Evolutionary conservation across 2,329 filamentous ascomycete genomes (phyloP), one percentile per base, ranked within the genome.

Genomic region (Fusarium cicatricum): DNA sequence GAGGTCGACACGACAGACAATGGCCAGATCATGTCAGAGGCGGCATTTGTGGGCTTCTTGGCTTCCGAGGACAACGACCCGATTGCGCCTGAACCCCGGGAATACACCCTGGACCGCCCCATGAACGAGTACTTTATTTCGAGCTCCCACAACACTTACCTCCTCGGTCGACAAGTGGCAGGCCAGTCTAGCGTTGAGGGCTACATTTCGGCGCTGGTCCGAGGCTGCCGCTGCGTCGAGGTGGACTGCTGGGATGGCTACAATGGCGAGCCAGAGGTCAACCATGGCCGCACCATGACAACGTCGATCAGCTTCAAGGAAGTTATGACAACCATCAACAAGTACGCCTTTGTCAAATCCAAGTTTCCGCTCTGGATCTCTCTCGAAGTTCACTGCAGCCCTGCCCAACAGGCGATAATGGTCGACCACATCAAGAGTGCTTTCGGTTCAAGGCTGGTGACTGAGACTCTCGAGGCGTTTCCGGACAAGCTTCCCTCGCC

Each of bases 51-150:
- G 23, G 85, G 85, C 11, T 96, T 90, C 69, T 78, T 97, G 11
- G 85, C 87, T 12, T 96, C 91, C 0, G 84, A 85, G 38, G 83
- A 87, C 65, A 96, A 96, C 69, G 81, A 85, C 2, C 82, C 90
- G 3, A 82, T 92, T 36, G 77, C 83, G 23, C 82, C 84, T 36
- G 81, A 84, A 57, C 83, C 85, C n/a, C 75, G 83, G 11, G 77
- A 85, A 23, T 85, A 87, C 50, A 79, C 79, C 6, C 85, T 97
- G 49, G 87, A 96, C 70, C 86, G 90, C 19, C 95, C 95, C 0
- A 80, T 98, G 72, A 97, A 96, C 72, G 94, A 98, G 72, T 99
- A 99, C 75, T 97, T 92, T 79, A 95, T 99, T 64, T 98, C 94
- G 1, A 97, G 93, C 78, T 98, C 95, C 2, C 95, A 99, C 81